phyloP scores from a whole-genome alignment of 495 filamentous ascomycete genomes.

The Terfezia boudieri region DNA sequence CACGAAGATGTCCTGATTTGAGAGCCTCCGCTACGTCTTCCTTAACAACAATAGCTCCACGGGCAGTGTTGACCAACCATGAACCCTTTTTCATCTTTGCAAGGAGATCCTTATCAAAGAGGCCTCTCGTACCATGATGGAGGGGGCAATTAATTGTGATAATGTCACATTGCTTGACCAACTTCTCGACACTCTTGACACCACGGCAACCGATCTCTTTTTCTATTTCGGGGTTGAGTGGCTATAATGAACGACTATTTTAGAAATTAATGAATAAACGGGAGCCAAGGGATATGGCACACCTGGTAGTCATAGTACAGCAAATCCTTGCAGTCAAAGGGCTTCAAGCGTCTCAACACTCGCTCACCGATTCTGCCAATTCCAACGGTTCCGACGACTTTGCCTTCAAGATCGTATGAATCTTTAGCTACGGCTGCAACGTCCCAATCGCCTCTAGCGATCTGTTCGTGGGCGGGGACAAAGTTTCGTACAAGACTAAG shows the following conservation, averaged over 20 bases:
- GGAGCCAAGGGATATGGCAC: conserved; percentile 1
- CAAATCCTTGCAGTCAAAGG: conserved; percentile 98
- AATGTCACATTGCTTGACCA: conserved; percentile 87
- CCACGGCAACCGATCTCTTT: conserved; percentile 90
- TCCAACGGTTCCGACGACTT: conserved; percentile 94
- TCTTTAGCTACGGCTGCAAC: conserved; percentile 92
- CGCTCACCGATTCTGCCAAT: conserved; percentile 97
- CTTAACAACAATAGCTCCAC: conserved; percentile 97
- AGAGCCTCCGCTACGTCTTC: conserved; percentile 93
- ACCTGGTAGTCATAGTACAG: conserved; percentile 95
- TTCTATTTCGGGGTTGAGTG: conserved; percentile 64
- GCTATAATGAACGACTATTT: conserved; percentile 16
- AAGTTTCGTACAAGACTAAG: conserved; percentile 92
- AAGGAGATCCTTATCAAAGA: conserved; percentile 99
- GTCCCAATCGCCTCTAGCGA: conserved; percentile 74
- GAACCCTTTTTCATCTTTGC: conserved; percentile 94
- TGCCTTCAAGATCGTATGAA: conserved; percentile 90
- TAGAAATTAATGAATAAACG: not conserved
- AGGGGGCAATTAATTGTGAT: conserved; percentile 99
- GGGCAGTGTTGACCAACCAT: conserved; percentile 96
- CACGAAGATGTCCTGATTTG: conserved; percentile 78
- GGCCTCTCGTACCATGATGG: conserved; percentile 84
- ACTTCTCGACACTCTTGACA: conserved; percentile 73
- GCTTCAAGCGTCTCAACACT: conserved; percentile 78
- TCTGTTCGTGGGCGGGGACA: conserved; percentile 88